Conservation (phyloP, 1,284 basidiomycete species). For the Trichosporon faecale region DNA sequence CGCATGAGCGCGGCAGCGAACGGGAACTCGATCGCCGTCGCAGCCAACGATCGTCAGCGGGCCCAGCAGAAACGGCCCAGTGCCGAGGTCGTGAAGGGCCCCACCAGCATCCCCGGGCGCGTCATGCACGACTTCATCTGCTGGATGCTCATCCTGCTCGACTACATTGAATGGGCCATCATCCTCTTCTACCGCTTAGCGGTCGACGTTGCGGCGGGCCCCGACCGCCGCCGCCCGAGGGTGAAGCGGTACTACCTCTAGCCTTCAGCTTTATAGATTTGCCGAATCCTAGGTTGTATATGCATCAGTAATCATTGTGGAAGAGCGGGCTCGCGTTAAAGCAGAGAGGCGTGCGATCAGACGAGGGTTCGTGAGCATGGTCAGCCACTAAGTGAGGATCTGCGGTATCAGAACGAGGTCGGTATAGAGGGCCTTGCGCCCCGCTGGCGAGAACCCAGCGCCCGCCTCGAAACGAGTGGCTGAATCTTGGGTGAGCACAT, state of each 20-base stretch:
- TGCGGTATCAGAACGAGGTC: no score
- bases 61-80: neutral
- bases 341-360: neutral
- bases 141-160: constrained; percentile 28
- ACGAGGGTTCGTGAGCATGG: no score
- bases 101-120: constrained; percentile 30
- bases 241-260: constrained; percentile 21
- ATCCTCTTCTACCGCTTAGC: constrained; percentile 33
- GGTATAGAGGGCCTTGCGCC: no score
- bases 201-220: constrained; percentile 34
- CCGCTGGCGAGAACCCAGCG: no score
- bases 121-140: constrained; percentile 37
- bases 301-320: constrained; percentile 1
- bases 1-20: constrained; percentile 8
- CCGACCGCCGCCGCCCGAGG: constrained; percentile 16
- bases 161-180: constrained; percentile 35
- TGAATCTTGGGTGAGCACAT: no score
- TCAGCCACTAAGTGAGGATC: no score
- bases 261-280: neutral
- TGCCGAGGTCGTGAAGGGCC: neutral
- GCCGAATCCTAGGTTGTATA: neutral
- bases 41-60: neutral
- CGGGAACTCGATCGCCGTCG: constrained; percentile 10
- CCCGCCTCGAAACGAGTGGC: no score
- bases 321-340: neutral